Percentiles rank a stretch among this genome's conserved stretches.
phyloP scores from a whole-genome alignment of 176 grass and related monocot genomes.

The Oryza meridionalis region DNA sequence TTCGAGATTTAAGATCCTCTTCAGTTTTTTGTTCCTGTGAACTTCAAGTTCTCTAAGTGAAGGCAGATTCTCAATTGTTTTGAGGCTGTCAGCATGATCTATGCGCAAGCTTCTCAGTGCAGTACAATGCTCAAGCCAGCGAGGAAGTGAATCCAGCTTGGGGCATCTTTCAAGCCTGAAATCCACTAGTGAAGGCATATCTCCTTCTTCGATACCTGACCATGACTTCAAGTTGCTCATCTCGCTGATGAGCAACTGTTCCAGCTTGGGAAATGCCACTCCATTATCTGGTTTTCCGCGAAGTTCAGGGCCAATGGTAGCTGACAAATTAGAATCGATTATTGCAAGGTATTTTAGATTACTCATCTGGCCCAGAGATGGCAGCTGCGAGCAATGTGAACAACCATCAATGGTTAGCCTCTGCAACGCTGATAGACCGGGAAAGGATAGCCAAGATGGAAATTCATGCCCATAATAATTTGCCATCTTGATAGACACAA shows the following conservation, averaged over 20 bases:
- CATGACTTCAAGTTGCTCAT: conserved; percentile 51
- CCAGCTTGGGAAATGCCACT: conserved; percentile 59
- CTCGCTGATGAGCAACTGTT: conserved; percentile 47
- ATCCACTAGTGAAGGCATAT: conserved; percentile 55
- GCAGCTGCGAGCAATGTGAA: conserved; percentile 36
- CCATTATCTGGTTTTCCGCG: conserved; percentile 14
- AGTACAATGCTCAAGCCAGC: conserved; percentile 45
- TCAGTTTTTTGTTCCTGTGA: conserved; percentile 35
- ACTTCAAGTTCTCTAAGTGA: conserved; percentile 47
- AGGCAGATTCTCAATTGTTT: conserved; percentile 47
- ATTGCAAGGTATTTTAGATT: conserved; percentile 50
- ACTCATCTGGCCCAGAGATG: conserved; percentile 53
- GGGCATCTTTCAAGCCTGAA: conserved; percentile 50
- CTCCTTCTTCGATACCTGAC: conserved; percentile 27
- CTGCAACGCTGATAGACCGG: conserved; percentile 24
- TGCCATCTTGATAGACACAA: conserved; percentile 50
- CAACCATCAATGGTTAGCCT: conserved; percentile 44
- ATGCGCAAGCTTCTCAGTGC: conserved; percentile 49
- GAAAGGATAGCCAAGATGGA: conserved; percentile 50
- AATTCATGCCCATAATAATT: conserved; percentile 54
- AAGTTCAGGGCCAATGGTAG: conserved; percentile 38
- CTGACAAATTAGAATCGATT: conserved; percentile 30
- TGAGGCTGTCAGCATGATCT: conserved; percentile 30
- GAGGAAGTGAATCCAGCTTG: conserved; percentile 49
- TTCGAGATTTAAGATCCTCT: conserved; percentile 44